phyloP scores from a whole-genome alignment of 2,329 filamentous ascomycete species.

The Colletotrichum somersetense region DNA sequence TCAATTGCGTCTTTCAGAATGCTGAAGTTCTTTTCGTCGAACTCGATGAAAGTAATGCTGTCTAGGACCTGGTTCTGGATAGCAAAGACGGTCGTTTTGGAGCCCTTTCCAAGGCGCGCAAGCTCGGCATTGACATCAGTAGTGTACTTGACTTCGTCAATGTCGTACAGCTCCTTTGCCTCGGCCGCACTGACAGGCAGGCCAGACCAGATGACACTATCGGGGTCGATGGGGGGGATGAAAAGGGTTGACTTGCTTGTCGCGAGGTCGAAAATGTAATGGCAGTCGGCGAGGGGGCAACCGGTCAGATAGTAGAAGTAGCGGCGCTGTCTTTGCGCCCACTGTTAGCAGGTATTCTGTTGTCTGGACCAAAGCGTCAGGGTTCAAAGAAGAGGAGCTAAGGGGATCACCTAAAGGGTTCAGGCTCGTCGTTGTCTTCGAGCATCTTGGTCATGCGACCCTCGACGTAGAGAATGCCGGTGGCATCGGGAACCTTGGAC shows the following conservation, averaged over 20 bases:
- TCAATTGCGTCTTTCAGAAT: conserved; percentile 74
- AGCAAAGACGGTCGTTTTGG: conserved; percentile 72
- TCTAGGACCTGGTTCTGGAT: conserved; percentile 84
- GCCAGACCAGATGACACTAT: conserved; percentile 93
- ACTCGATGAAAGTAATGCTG: conserved; percentile 75
- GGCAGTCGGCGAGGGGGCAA: conserved; percentile 82
- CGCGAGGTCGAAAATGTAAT: conserved; percentile 83
- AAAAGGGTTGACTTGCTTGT: conserved; percentile 83
- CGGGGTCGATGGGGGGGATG: conserved; percentile 89
- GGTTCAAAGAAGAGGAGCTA: not conserved
- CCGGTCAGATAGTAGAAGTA: conserved; percentile 97
- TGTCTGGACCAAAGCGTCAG: not conserved
- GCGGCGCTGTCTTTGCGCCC: conserved; percentile 77
- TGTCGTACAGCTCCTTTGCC: conserved; percentile 81
- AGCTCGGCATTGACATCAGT: conserved; percentile 83
- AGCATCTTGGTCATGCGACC: conserved; percentile 83
- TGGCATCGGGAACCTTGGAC: conserved; percentile 71
- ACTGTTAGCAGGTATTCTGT: conserved; percentile 36
- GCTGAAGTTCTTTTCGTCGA: conserved; percentile 62
- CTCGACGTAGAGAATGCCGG: conserved; percentile 90
- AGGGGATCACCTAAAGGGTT: conserved; percentile 77
- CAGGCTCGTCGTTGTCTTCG: conserved; percentile 89
- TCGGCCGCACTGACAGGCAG: conserved; percentile 83
- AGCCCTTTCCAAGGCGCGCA: conserved; percentile 61
- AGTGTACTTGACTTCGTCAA: conserved; percentile 81